Base-by-base conservation (phyloP, 768 basidiomycete genomes). In the Trametes elegans region DNA sequence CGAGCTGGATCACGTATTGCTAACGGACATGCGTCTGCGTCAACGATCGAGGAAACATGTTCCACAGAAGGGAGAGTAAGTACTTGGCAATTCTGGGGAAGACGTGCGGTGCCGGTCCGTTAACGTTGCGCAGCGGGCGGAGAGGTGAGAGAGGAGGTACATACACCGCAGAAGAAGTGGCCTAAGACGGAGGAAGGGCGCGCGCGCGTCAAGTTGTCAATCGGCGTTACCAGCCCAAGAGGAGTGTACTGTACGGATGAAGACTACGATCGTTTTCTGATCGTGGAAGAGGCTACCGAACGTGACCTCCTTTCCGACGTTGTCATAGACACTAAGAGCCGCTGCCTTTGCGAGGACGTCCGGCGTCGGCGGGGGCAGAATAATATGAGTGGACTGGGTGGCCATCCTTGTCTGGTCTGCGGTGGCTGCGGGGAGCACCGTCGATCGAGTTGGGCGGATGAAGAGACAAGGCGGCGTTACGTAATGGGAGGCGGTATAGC, bases 141-240 rank as follows among this genome's bases (percentile, higher is more conserved):
- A n/a, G 18, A 16, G 34, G 11, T 50, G 23, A 48, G 3, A 8
- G 34, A 41, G 14, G 42, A 29, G 42, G 34, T 23, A 66, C 79
- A 49, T 69, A 84, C 83, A 16, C 82, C 83, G 58, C 85, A 85
- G 61, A 84, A 83, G 64, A 85, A 85, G 66, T 85, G 83, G 7
- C 83, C 83, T 84, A 39, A 27, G 36, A n/a, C 39, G 31, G 7
- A 19, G 18, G 27, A 26, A 24, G 16, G 28, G 43, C 27, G 7
- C 28, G 21, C n/a, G 54, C 9, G 31, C 31, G 45, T 32, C 6
- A 32, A 21, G 5, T 5, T 14, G 29, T 18, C 7, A 29, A 29
- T 16, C n/a, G 5, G 31, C 4, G 32, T 19, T 35, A 19, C 24
- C 27, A 42, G 40, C 39, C 18, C 1, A 38, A 7, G 14, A 10